Conservation (phyloP, 768 basidiomycete genomes). For the Gymnopilus dilepis region DNA sequence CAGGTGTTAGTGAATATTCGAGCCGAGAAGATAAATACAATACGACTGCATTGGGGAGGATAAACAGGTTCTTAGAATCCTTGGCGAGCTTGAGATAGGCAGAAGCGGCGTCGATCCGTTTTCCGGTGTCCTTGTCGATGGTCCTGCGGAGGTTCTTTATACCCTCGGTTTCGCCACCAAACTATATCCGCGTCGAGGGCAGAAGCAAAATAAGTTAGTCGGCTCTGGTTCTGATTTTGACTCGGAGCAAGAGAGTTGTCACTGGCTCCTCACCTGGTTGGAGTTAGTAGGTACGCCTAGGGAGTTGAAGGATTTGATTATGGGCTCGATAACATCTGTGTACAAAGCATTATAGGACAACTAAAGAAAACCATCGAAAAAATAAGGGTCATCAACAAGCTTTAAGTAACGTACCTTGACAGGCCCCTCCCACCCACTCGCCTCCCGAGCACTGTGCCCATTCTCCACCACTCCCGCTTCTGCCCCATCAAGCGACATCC, state of each 20-base stretch:
- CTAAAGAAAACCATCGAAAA: not conserved
- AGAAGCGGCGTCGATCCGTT: not conserved
- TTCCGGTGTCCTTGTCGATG: not conserved
- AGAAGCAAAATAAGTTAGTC: no score
- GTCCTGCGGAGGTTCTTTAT: not conserved
- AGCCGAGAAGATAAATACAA: not conserved
- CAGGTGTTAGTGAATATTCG: not conserved
- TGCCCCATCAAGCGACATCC: not conserved
- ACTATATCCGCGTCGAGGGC: no score
- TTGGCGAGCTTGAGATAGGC: not conserved
- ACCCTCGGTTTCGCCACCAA: not conserved
- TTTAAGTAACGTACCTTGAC: not conserved
- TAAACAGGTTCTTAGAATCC: not conserved
- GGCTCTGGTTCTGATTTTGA: no score
- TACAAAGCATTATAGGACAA: not conserved
- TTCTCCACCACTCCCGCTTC: no score
- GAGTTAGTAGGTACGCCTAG: not conserved
- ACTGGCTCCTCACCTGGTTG: not conserved
- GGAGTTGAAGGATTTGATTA: not conserved
- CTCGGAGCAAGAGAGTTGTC: not conserved
- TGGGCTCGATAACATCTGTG: no score
- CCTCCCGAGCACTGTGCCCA: not conserved
- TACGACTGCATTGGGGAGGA: slow-evolving; percentile 1
- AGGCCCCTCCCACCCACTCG: not conserved
- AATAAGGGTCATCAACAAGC: no score